Percentiles rank a stretch among this genome's conserved stretches.
Conservation (phyloP, 306 rosid species). For the Bauhinia variegata region DNA sequence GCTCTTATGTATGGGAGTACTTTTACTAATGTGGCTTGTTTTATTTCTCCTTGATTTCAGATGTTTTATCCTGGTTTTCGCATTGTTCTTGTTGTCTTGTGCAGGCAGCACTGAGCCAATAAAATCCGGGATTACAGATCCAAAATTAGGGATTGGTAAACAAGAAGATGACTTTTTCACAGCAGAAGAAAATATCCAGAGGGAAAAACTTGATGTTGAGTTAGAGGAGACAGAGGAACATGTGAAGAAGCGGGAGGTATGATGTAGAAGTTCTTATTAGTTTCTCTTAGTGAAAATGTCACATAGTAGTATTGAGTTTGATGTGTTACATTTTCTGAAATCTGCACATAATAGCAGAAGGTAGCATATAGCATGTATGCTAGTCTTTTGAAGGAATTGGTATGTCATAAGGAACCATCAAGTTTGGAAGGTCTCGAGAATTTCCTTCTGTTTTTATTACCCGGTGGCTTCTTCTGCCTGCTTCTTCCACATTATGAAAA, state of each 20-base stretch:
- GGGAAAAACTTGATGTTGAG: constrained; percentile 86
- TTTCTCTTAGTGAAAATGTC: constrained; percentile 31
- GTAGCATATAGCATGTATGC: constrained; percentile 94
- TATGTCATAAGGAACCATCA: constrained; percentile 90
- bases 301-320: constrained; percentile 65
- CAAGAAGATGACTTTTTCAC: constrained; percentile 95
- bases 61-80: constrained; percentile 13
- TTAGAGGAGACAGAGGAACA: constrained; percentile 88
- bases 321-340: constrained; percentile 85
- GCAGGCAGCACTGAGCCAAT: constrained; percentile 89
- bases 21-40: neutral
- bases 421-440: constrained; percentile 99
- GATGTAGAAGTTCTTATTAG: constrained; percentile 39
- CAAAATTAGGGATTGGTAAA: constrained; percentile 87
- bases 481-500: constrained; percentile 98
- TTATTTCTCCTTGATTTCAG: neutral
- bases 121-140: constrained; percentile 93
- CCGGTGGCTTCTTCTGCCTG: constrained; percentile 99
- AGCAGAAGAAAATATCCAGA: constrained; percentile 93
- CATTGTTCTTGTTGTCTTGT: constrained; percentile 25
- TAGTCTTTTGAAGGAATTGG: constrained; percentile 87
- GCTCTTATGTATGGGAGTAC: constrained; percentile 8
- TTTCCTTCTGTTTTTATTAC: constrained; percentile 99
- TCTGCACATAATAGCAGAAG: constrained; percentile 84
- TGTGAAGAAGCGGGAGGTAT: constrained; percentile 91